Base-by-base conservation (phyloP, 768 basidiomycete species). In the Vararia minispora region DNA sequence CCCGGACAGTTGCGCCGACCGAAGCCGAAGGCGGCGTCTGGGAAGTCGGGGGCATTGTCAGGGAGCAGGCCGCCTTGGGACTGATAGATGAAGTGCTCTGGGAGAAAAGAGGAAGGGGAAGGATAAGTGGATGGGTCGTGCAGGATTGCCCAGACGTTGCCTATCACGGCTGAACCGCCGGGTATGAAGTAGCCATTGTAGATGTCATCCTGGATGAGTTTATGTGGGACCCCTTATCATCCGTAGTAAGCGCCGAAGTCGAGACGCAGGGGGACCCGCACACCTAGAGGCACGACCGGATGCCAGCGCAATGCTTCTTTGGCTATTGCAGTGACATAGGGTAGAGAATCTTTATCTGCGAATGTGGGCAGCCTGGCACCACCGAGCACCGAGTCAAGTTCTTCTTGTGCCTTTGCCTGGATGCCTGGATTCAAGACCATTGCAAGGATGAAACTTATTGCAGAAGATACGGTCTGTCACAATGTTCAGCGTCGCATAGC, bases 341-440 rank as follows among this genome's bases (percentile, higher is more conserved):
- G 46, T 16, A 47, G 10, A 11, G 17, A 14, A 9, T 37, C 17
- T 32, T 17, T 14, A 21, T 45, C 44, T 14, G 20, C 37, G 23
- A 39, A 35, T 12, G 27, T 24, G 2, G 40, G 37, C 14, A 42
- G 33, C 36, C 30, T 29, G 17, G 17, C 40, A 4, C 24, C 33
- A 29, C 37, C 40, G 18, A 41, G 28, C 3, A 41, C 34, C 3
- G 37, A 36, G 43, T 62, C 58, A 4, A 60, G 45, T 42, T 59
- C 60, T 34, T 37, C 51, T 35, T 58, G 61, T 3, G 54, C 58
- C 30, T 49, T 42, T 18, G 14, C 38, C 33, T 58, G 59, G 8
- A 43, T 44, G 2, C 54, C 44, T 0, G 59, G 61, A 33, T 59
- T 41, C 11, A 56, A 42, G 6, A 50, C 46, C 57, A 61, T 56